A percentile compares a stretch with the other conserved stretches of the same genome.
Conservation (phyloP, 2,329 filamentous ascomycete species). For the Ophiocordyceps camponoti-rufipedis region DNA sequence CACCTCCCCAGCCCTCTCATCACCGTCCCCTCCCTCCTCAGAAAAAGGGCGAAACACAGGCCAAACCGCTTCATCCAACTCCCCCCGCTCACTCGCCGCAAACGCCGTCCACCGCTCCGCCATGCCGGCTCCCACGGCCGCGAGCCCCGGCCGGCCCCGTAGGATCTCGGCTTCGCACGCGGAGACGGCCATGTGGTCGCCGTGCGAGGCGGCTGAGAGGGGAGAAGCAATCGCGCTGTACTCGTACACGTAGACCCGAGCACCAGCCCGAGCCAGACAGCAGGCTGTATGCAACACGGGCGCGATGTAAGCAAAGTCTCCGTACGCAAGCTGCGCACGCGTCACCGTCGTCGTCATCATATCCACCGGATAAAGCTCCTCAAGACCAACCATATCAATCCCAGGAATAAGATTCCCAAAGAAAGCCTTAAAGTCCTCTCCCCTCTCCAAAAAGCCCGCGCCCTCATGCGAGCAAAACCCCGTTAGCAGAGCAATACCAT, state of each 20-base stretch:
- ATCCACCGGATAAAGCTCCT: slow-evolving; percentile 43
- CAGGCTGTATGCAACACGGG: slow-evolving; percentile 43
- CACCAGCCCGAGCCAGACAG: slow-evolving; percentile 13
- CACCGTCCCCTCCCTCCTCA: not conserved
- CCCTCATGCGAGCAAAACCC: slow-evolving; percentile 58
- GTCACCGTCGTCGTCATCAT: too few relatives aligned
- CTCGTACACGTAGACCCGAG: slow-evolving; percentile 36
- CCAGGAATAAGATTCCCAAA: slow-evolving; percentile 43
- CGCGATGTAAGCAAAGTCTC: slow-evolving; percentile 45
- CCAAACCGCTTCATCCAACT: too few relatives aligned
- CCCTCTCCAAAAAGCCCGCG: slow-evolving; percentile 39
- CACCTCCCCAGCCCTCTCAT: slow-evolving; percentile 7
- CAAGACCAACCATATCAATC: slow-evolving; percentile 37
- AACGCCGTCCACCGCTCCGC: slow-evolving; percentile 21
- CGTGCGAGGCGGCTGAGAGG: slow-evolving; percentile 25
- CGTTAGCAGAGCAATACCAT: slow-evolving; percentile 29
- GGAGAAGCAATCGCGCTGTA: slow-evolving; percentile 29
- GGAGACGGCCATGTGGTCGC: slow-evolving; percentile 24
- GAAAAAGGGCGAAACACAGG: too few relatives aligned
- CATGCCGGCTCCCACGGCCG: slow-evolving; percentile 21
- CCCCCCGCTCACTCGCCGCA: slow-evolving; percentile 2
- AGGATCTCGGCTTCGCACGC: slow-evolving; percentile 22
- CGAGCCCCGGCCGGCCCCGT: slow-evolving; percentile 16
- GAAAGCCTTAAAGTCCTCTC: slow-evolving; percentile 37
- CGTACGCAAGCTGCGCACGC: slow-evolving; percentile 27